A percentile compares a stretch with the other conserved stretches of the same genome.
phyloP scores from a whole-genome alignment of 2,329 filamentous ascomycete species.

The Fusarium piperis region DNA sequence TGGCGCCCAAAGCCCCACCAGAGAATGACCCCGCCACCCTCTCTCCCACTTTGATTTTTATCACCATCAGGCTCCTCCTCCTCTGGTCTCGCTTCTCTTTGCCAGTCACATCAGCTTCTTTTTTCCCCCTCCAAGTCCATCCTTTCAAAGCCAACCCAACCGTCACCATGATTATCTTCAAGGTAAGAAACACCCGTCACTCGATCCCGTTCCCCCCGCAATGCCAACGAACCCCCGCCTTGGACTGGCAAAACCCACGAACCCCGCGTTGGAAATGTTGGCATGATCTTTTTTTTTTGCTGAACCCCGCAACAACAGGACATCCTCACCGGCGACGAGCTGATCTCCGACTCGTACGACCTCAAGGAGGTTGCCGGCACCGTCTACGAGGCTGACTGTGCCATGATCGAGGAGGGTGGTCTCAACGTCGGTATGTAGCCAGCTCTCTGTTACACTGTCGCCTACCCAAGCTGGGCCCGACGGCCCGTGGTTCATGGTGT shows the following conservation, averaged over 20 bases:
- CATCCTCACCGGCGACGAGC: conserved; percentile 88
- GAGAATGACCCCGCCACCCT: conserved; percentile 36
- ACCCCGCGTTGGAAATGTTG: conserved; percentile 31
- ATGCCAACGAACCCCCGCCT: conserved; percentile 3
- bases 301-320: conserved; percentile 69
- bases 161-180: conserved; percentile 79
- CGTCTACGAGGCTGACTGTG: conserved; percentile 91
- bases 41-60: conserved; percentile 40
- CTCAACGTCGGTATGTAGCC: conserved; percentile 74
- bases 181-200: conserved; percentile 55
- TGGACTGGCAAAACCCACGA: neutral
- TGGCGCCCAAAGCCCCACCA: conserved; percentile 30
- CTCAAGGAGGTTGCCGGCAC: conserved; percentile 82
- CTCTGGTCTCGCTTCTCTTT: conserved; percentile 31
- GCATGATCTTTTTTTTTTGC: conserved; percentile 37
- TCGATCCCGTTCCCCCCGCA: neutral
- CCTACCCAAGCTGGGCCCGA: neutral
- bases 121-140: conserved; percentile 24
- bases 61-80: conserved; percentile 38
- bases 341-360: conserved; percentile 95
- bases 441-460: neutral
- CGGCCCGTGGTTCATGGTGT: neutral
- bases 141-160: conserved; percentile 40
- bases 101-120: conserved; percentile 28
- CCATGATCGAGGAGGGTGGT: conserved; percentile 83